These are phyloP conservation scores for Russula brevipes DNA, from an alignment of 768 basidiomycete species.

Conservation along the genomic window DNA sequence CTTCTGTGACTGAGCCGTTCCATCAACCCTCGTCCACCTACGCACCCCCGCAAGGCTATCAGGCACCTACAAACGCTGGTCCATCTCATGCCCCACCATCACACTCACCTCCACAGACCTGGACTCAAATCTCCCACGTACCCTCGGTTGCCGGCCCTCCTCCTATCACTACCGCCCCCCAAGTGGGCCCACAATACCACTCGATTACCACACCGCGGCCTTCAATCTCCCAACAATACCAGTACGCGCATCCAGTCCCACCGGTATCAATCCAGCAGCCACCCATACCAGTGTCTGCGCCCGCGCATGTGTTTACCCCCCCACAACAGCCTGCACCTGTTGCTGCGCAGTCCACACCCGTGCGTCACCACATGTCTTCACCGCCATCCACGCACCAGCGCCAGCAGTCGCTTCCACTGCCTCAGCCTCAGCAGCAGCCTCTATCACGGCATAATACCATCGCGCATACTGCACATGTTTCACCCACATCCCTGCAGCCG, in stretches of 20 bases:
- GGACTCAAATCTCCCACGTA: conserved; percentile 14
- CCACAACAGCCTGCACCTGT: conserved; percentile 1
- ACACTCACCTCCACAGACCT: conserved; percentile 16
- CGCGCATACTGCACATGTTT: conserved; percentile 19
- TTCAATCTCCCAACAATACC: conserved; percentile 20
- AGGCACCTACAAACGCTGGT: background rate
- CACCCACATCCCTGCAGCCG: conserved; percentile 13
- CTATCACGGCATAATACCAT: conserved; percentile 23
- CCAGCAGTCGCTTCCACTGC: background rate
- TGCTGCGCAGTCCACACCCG: conserved; percentile 21
- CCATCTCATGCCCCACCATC: background rate
- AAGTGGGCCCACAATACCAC: conserved; percentile 26
- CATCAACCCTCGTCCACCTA: conserved; percentile 15
- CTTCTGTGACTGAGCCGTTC: background rate
- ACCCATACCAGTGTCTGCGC: conserved; percentile 24
- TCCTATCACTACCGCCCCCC: background rate
- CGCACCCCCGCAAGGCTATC: conserved; percentile 10
- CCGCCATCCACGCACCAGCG: conserved; percentile 18
- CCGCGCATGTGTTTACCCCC: background rate
- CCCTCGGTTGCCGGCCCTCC: conserved; percentile 6
- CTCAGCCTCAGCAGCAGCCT: background rate
- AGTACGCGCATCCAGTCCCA: conserved; percentile 31
- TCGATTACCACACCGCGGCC: conserved; percentile 23
- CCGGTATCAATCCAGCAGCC: conserved; percentile 27
- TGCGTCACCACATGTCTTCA: conserved; percentile 22